Evolutionary conservation across 2,329 filamentous ascomycete genomes (phyloP), one percentile per base, ranked within the genome.

Genomic region (Cladophialophora bantiana): DNA sequence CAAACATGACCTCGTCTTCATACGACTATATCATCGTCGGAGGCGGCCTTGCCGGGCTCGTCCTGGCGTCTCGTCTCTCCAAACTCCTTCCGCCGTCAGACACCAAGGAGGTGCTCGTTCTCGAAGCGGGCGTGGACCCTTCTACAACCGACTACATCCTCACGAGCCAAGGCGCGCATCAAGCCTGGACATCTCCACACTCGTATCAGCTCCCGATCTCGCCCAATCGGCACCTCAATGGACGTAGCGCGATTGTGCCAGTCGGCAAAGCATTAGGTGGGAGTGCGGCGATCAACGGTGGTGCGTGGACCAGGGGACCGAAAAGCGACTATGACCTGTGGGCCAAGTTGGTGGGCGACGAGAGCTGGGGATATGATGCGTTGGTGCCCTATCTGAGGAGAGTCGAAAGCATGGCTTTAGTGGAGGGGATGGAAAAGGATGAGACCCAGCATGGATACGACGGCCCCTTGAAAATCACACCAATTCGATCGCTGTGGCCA

Each of bases 371-470:
- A 66, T 83, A 82, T 63, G 73, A 82, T 3, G 78, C 78, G 9
- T 77, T 85, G 35, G 75, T 82, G 15, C 81, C 81, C 1, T 86
- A 82, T 73, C 79, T 84, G 62, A 74, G 75, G 42, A 82, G 80
- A 65, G 70, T 76, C 0, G 82, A 83, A 66, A 66, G 64, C 7
- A 72, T 72, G 13, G 35, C 42, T 20, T n/a, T 52, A 10, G 36
- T n/a, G 12, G 60, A 18, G n/a, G 52, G 26, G 2, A 15, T 38
- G 4, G 35, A 10, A 4, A 62, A 35, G 34, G 65, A 67, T 36
- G 50, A 64, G n/a, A 32, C 38, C 50, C 65, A 67, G 53, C 65
- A 67, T 31, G 65, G 65, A 9, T 64, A 67, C 32, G 57, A 67
- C 31, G 65, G 65, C 7, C 40, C 34, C 7, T 36, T 67, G 26